phyloP scores from a whole-genome alignment of 495 filamentous ascomycete species.

The Margaritispora aquatica region DNA sequence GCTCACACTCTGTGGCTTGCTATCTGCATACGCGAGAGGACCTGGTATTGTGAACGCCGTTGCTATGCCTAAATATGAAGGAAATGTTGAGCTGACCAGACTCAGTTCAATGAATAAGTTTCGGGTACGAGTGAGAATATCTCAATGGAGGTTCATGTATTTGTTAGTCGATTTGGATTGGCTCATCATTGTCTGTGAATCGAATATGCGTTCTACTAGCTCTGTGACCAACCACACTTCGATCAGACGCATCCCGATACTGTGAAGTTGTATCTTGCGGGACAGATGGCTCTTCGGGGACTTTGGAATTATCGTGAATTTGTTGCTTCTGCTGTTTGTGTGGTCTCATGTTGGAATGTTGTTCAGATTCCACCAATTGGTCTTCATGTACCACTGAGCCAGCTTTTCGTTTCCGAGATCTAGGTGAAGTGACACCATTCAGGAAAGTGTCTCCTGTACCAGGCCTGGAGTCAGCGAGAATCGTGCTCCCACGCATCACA shows the following conservation, averaged over 20 bases:
- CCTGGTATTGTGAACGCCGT: background rate
- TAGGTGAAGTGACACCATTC: too few relatives aligned
- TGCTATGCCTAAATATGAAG: background rate
- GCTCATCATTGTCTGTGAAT: too few relatives aligned
- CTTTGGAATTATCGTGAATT: background rate
- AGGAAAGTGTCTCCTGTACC: too few relatives aligned
- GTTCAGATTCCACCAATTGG: background rate
- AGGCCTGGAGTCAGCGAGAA: too few relatives aligned
- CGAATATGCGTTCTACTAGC: too few relatives aligned
- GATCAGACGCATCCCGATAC: background rate
- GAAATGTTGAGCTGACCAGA: background rate
- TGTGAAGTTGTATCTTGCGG: background rate
- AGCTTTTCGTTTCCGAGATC: background rate
- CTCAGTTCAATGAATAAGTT: background rate
- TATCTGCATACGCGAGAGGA: background rate
- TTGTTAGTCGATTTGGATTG: too few relatives aligned
- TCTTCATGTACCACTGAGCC: background rate
- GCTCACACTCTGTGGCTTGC: background rate
- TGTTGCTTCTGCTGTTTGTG: background rate
- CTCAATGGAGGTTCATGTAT: too few relatives aligned
- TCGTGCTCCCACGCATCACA: too few relatives aligned
- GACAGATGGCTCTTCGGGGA: background rate
- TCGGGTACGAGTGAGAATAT: too few relatives aligned
- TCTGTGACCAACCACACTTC: background rate
- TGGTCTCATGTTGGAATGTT: background rate